Base-by-base conservation (phyloP, 2,329 filamentous ascomycete genomes). In the Paraphaeosphaeria minitans region DNA sequence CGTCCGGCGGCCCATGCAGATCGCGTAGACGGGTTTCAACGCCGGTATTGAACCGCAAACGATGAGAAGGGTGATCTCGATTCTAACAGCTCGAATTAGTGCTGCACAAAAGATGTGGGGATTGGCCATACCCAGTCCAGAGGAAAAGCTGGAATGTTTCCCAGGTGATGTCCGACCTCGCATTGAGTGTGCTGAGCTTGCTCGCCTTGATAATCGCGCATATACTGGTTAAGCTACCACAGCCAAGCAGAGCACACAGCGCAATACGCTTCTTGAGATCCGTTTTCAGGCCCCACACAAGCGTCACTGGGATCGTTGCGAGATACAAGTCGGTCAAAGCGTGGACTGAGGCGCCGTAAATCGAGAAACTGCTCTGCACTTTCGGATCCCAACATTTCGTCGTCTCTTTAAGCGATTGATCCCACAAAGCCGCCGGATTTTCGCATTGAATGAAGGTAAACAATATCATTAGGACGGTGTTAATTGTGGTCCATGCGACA, bases 11-110 rank as follows among this genome's bases (percentile, higher is more conserved):
- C 64, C 62, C 60, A 66, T 62, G 39, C 64, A 66, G 8, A 66
- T 50, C 2, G 52, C 60, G 60, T 69, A 68, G 47, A 69, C 54
- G n/a, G 66, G 66, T 52, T 65, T 66, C 12, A 67, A 56, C 4
- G 66, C 64, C 10, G 66, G 66, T 29, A 68, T 64, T 4, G 62
- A 66, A 21, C 62, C 66, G 51, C 63, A 67, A 27, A 68, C 37
- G 24, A 68, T 65, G 31, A 62, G 56, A 24, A 67, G 59, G 31
- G 64, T 64, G 45, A 67, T 60, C 42, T 67, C 66, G 53, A 66
- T 65, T 16, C 65, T 59, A 35, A 19, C 12, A 19, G 31, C 2
- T 31, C 42, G 6, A 12, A 22, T 61, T 37, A 55, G 52, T 22
- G 4, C 4, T 43, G 21, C 21, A 22, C 13, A n/a, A 10, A 1